Percentiles rank a stretch among this genome's conserved stretches.
Conservation (phyloP, 495 filamentous ascomycete species). For the Pyronema omphalodes region DNA sequence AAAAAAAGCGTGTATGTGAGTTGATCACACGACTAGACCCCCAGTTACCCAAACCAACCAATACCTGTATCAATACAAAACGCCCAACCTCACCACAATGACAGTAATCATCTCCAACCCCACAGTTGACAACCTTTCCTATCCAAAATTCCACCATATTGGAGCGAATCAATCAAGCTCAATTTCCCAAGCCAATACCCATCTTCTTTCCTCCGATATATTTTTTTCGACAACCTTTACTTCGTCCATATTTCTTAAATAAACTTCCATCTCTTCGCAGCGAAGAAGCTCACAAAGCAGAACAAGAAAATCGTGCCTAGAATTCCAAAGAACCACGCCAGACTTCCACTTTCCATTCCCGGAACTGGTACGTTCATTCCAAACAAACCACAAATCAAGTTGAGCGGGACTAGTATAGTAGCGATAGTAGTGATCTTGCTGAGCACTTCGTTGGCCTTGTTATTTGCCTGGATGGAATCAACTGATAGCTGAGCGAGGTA, state of each 20-base stretch:
- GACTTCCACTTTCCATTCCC: conserved; percentile 42
- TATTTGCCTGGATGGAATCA: conserved; percentile 50
- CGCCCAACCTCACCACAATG: no score
- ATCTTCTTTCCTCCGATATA: no score
- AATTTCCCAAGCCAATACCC: no score
- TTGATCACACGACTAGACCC: no score
- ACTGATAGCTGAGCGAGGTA: conserved; percentile 61
- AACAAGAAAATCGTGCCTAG: conserved; percentile 59
- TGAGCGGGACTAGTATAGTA: conserved; percentile 94
- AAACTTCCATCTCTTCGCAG: conserved; percentile 50
- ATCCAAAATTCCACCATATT: no score
- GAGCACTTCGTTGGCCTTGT: conserved; percentile 90
- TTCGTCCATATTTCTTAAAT: conserved; percentile 6
- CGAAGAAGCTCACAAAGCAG: conserved; percentile 53
- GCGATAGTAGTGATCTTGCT: conserved; percentile 90
- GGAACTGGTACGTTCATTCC: conserved; percentile 97
- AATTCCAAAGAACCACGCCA: conserved; percentile 47
- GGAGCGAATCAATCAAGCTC: no score
- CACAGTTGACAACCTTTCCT: no score
- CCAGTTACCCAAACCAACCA: no score
- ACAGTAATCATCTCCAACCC: no score
- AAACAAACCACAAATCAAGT: conserved; percentile 96
- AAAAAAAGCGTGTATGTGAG: no score
- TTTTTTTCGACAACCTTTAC: no score
- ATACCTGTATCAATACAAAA: no score